phyloP scores from a whole-genome alignment of 768 basidiomycete species.

The Serendipita sp. region DNA sequence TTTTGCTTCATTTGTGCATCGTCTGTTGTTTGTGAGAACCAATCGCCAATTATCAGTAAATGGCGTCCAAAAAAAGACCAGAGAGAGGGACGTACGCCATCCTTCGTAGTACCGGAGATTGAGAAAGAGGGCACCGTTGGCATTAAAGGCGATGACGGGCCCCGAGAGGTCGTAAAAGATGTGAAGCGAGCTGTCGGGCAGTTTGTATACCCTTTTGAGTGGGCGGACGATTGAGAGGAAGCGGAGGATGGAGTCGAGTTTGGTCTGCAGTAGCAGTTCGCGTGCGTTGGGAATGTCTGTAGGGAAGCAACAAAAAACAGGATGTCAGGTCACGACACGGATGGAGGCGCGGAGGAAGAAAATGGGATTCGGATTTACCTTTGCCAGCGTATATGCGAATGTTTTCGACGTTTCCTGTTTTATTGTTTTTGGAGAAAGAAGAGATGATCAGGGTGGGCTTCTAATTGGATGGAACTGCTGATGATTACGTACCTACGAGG shows the following conservation, averaged over 20 bases:
- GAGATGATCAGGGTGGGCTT: neutral
- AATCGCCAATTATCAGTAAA: neutral
- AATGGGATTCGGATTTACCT: conserved; percentile 26
- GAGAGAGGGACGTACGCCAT: conserved; percentile 55
- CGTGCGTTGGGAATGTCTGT: conserved; percentile 42
- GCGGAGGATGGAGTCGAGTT: conserved; percentile 34
- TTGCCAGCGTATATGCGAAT: conserved; percentile 43
- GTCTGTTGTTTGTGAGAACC: conserved; percentile 28
- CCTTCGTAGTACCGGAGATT: conserved; percentile 75
- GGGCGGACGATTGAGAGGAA: conserved; percentile 58
- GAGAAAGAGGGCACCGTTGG: conserved; percentile 73
- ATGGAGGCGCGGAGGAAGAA: neutral
- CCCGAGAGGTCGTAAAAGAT: conserved; percentile 76
- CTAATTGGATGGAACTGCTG: conserved; percentile 6
- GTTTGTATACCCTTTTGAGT: conserved; percentile 53
- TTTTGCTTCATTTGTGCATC: conserved; percentile 48
- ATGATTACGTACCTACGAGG: conserved; percentile 34
- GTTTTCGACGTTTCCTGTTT: conserved; percentile 40
- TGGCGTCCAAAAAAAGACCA: conserved; percentile 9
- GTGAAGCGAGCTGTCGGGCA: conserved; percentile 60
- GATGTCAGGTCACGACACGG: no score
- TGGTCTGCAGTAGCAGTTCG: conserved; percentile 11
- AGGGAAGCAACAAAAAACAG: conserved; percentile 4
- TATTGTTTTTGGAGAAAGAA: conserved; percentile 11
- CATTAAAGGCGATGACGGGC: conserved; percentile 84